Evolutionary conservation across 1,284 basidiomycete genomes (phyloP).

Genomic region (Marasmius sp.): DNA sequence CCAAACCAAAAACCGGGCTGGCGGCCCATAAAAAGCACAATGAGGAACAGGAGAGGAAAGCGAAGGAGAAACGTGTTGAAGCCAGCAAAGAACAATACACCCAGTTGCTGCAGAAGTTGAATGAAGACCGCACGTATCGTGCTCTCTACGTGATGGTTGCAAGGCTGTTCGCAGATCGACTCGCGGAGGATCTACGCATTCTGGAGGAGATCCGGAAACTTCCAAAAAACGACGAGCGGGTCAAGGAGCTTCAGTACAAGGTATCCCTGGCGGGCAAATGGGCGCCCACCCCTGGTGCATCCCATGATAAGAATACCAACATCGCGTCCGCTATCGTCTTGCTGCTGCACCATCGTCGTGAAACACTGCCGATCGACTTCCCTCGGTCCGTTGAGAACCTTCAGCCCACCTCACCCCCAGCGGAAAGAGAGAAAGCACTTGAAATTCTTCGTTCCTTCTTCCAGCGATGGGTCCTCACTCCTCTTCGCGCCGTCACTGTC

Average conservation of each 20-base stretch:
- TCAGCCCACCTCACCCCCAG: background rate
- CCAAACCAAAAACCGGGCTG: background rate
- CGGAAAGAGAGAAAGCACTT: slow-evolving; percentile 17
- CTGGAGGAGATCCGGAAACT: slow-evolving; percentile 34
- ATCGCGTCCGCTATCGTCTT: slow-evolving; percentile 61
- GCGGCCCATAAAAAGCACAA: slow-evolving; percentile 11
- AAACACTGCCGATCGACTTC: slow-evolving; percentile 13
- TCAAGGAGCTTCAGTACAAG: slow-evolving; percentile 33
- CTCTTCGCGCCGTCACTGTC: slow-evolving; percentile 44
- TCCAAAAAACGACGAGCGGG: slow-evolving; percentile 18
- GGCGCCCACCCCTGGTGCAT: slow-evolving; percentile 58
- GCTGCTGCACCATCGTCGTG: slow-evolving; percentile 43
- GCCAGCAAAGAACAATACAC: slow-evolving; percentile 26
- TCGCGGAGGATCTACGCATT: slow-evolving; percentile 45
- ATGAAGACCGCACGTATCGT: slow-evolving; percentile 43
- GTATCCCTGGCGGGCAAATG: slow-evolving; percentile 67
- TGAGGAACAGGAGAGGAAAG: slow-evolving; percentile 8
- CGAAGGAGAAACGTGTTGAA: slow-evolving; percentile 17
- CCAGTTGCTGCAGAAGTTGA: slow-evolving; percentile 42
- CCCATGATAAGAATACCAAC: slow-evolving; percentile 64
- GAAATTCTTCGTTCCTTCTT: slow-evolving; percentile 48
- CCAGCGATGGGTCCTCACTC: slow-evolving; percentile 55
- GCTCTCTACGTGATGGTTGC: slow-evolving; percentile 65
- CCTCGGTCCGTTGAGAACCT: slow-evolving; percentile 19
- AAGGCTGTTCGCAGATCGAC: slow-evolving; percentile 54